phyloP scores from a whole-genome alignment of 2,329 filamentous ascomycete genomes.

The Cladophialophora chaetospira region DNA sequence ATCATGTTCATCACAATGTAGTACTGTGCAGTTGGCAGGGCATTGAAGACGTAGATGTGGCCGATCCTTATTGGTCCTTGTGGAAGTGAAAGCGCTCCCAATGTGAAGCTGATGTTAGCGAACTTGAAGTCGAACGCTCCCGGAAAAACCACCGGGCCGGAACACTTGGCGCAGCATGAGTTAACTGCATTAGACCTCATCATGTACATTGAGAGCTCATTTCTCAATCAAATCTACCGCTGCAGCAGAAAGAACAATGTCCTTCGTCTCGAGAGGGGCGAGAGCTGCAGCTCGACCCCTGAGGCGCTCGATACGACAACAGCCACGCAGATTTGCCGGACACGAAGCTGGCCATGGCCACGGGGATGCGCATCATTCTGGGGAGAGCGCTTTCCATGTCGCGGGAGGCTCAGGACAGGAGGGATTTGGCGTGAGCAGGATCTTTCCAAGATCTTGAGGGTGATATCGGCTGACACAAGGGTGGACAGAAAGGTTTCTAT shows the following conservation, averaged over 20 bases:
- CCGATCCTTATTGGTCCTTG: slow-evolving; percentile 4
- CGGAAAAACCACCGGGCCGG: slow-evolving; percentile 6
- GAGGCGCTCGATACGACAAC: slow-evolving; percentile 28
- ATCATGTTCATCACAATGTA: slow-evolving; percentile 3
- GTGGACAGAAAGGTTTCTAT: slow-evolving; percentile 50
- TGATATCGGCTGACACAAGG: slow-evolving; percentile 13
- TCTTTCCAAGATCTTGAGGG: slow-evolving; percentile 1
- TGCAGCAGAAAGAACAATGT: slow-evolving; percentile 30
- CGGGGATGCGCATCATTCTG: slow-evolving; percentile 34
- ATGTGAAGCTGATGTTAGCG: neutral
- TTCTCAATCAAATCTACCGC: slow-evolving; percentile 1
- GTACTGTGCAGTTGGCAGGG: neutral
- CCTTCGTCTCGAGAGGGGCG: slow-evolving; percentile 30
- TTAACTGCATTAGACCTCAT: neutral
- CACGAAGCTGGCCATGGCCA: slow-evolving; percentile 40
- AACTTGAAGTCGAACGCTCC: neutral
- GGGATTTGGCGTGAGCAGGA: slow-evolving; percentile 47
- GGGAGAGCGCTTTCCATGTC: slow-evolving; percentile 37
- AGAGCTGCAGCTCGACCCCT: slow-evolving; percentile 33
- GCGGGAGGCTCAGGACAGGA: slow-evolving; percentile 47
- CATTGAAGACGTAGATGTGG: slow-evolving; percentile 6
- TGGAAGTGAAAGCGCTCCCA: neutral
- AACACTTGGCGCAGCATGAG: neutral
- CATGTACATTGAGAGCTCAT: neutral
- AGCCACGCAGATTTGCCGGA: slow-evolving; percentile 48